Evolutionary conservation across 2,329 filamentous ascomycete genomes (phyloP), one percentile per base, ranked within the genome.

Genomic region (Trichoderma atrobrunneum): DNA sequence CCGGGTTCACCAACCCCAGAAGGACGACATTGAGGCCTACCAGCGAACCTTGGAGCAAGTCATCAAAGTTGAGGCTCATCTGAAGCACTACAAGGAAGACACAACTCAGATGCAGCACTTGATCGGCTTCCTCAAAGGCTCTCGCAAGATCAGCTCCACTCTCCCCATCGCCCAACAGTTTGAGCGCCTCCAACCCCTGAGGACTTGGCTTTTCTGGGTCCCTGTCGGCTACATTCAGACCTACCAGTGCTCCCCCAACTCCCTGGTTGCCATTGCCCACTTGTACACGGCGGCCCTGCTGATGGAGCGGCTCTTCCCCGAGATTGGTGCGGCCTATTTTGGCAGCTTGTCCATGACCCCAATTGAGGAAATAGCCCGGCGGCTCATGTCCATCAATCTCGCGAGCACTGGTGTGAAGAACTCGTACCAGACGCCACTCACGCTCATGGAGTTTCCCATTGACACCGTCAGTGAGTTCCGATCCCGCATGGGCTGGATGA

Each of bases 171-270:
- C 93, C 74, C 91, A 97, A 79, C 93, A 97, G 78, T 98, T 98
- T 79, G 92, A 94, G 78, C 92, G 95, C 75, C 89, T 98, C 12
- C 95, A 97, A 75, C 91, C 93, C 11, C 87, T 99, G 72, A 89
- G 95, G 70, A 93, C 93, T 76, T 98, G 95, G 94, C 88, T 98
- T 18, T 97, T 98, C 83, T 98, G 95, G 94, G 89, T 97, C 70
- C 96, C 96, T 1, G 91, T 97, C 39, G 90, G 91, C 75, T 92
- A 95, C 77, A 87, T 98, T 30, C 92, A 95, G 79, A 90, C 91
- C 75, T 92, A 91, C 61, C 90, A 91, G 65, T 89, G 89, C 43
- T 94, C 95, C 75, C 88, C 93, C 28, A 93, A 89, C 73, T 92
- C 94, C 1, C 86, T 98, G 75, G 87, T 97, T 67, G 91, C 97